These are phyloP conservation scores for Fusarium sp. DNA, from an alignment of 2,329 filamentous ascomycete species.

Conservation along the genomic window DNA sequence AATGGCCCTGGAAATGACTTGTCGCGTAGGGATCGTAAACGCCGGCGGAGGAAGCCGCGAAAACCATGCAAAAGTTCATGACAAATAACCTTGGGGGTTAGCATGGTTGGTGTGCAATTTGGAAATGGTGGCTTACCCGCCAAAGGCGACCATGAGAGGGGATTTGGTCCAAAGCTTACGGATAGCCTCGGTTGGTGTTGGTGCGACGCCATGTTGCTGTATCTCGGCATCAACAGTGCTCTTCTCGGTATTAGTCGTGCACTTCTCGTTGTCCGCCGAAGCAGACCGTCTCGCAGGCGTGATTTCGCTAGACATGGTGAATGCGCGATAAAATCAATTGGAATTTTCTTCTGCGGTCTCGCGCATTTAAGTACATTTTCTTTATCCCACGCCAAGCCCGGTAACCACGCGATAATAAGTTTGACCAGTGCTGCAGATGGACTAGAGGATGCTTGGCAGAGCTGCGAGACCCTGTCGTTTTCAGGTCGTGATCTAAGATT, in stretches of 20 bases:
- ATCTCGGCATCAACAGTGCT: neutral
- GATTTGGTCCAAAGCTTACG: neutral
- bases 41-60: constrained; percentile 29
- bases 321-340: neutral
- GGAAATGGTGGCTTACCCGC: fast-evolving
- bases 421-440: neutral
- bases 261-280: neutral
- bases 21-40: constrained; percentile 36
- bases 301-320: neutral
- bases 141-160: neutral
- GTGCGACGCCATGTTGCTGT: neutral
- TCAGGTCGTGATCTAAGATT: neutral
- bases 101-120: fast-evolving
- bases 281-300: neutral
- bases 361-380: neutral
- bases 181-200: neutral
- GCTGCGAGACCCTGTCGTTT: neutral
- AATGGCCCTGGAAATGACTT: constrained; percentile 34
- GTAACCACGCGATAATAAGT: neutral
- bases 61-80: constrained; percentile 39
- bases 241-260: neutral
- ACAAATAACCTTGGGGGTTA: fast-evolving
- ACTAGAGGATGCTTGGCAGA: neutral
- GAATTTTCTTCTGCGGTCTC: fast-evolving
- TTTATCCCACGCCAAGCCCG: neutral